Evolutionary conservation across 371 early-diverging fungal genomes (phyloP).

Genomic region (Mortierella sp.): DNA sequence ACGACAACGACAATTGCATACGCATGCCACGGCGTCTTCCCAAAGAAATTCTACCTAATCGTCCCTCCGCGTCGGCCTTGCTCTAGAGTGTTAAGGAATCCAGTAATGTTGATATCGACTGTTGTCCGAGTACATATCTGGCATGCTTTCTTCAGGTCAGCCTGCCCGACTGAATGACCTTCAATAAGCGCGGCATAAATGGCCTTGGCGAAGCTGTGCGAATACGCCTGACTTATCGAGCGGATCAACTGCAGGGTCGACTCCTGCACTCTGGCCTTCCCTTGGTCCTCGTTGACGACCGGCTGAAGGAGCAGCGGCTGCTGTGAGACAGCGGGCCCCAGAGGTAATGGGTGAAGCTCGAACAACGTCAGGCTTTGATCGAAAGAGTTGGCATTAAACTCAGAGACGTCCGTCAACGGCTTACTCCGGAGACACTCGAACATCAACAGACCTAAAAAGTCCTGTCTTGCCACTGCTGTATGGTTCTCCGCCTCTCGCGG

Average conservation of each 20-base stretch:
- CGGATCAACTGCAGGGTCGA: constrained; percentile 42
- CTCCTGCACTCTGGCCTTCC: constrained; percentile 39
- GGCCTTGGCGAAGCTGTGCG: constrained; percentile 70
- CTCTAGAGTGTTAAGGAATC: constrained; percentile 76
- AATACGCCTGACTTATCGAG: constrained; percentile 59
- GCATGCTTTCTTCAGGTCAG: constrained; percentile 73
- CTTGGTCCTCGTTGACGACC: constrained; percentile 46
- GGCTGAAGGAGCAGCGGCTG: constrained; percentile 44
- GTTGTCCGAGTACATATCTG: constrained; percentile 72
- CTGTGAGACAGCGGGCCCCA: constrained; percentile 20
- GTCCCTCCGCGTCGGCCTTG: constrained; percentile 56
- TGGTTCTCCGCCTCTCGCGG: constrained; percentile 13
- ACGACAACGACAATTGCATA: neutral
- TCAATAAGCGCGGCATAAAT: constrained; percentile 74
- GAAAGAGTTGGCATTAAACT: constrained; percentile 27
- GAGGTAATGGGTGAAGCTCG: constrained; percentile 38
- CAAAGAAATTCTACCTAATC: constrained; percentile 50
- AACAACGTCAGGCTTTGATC: constrained; percentile 29
- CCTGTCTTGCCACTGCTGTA: constrained; percentile 14
- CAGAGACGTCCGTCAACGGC: constrained; percentile 47
- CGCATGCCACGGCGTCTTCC: no score
- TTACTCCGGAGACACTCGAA: constrained; percentile 70
- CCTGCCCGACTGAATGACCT: constrained; percentile 63
- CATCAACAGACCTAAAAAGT: constrained; percentile 57
- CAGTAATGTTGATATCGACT: constrained; percentile 81